Conservation (phyloP, 1,284 basidiomycete genomes). For the Austroboletus novae-zelandiae region DNA sequence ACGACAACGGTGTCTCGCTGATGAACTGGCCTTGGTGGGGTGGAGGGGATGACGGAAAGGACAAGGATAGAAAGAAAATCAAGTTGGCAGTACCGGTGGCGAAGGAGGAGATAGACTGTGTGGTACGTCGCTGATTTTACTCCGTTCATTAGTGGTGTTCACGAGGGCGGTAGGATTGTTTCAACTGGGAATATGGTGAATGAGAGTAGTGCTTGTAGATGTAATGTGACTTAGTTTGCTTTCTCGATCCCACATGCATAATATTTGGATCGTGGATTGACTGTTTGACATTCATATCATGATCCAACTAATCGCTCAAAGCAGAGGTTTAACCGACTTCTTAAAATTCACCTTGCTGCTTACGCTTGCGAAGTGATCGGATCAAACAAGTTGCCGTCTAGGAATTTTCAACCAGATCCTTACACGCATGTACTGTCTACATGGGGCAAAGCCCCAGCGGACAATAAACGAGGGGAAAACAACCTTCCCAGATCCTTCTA, state of each 20-base stretch:
- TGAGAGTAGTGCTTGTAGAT: conserved; percentile 7
- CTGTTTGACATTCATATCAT: no score
- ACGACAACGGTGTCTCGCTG: background rate
- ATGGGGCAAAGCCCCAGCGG: no score
- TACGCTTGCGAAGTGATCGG: background rate
- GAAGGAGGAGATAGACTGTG: conserved; percentile 42
- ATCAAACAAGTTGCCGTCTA: no score
- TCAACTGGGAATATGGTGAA: conserved; percentile 62
- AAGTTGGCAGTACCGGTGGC: conserved; percentile 41
- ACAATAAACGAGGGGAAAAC: no score
- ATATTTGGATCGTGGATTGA: no score
- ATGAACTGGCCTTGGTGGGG: conserved; percentile 30
- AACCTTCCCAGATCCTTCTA: no score
- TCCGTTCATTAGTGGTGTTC: background rate
- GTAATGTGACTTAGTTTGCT: background rate
- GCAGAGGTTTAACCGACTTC: no score
- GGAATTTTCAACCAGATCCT: no score
- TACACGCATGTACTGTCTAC: no score
- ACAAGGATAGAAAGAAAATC: conserved; percentile 18
- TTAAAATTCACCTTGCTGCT: no score
- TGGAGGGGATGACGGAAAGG: conserved; percentile 16
- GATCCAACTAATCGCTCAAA: no score
- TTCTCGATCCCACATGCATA: background rate
- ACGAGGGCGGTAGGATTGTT: conserved; percentile 53
- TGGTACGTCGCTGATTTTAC: conserved; percentile 20